These are phyloP conservation scores for Blastobotrys peoriensis DNA, from an alignment of 805 yeast genomes.

Conservation along the genomic window DNA sequence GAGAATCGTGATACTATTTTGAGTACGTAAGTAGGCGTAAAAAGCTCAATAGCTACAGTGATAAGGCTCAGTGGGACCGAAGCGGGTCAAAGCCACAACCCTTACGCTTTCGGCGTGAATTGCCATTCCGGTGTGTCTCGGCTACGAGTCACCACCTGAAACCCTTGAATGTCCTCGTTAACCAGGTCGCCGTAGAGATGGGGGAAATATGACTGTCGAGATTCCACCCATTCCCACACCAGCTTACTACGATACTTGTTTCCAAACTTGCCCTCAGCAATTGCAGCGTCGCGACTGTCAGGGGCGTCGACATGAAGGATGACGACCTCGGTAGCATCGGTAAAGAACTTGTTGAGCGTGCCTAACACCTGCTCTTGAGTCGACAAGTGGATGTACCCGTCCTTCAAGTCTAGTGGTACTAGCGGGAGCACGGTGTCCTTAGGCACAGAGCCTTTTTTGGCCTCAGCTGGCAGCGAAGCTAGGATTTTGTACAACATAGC, in stretches of 20 bases:
- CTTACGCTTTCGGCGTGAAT: too few relatives aligned
- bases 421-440: slow-evolving; percentile 20
- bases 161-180: slow-evolving; percentile 19
- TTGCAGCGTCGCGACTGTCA: slow-evolving; percentile 12
- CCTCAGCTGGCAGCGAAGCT: slow-evolving; percentile 19
- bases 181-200: slow-evolving; percentile 24
- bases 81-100: too few relatives aligned
- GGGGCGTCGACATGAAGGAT: slow-evolving; percentile 20
- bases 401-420: slow-evolving; percentile 22
- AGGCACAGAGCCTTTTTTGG: slow-evolving; percentile 17
- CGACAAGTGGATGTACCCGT: slow-evolving; percentile 26
- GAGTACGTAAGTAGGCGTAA: too few relatives aligned
- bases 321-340: slow-evolving; percentile 13
- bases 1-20: too few relatives aligned
- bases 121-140: too few relatives aligned
- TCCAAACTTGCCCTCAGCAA: slow-evolving; percentile 21
- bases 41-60: too few relatives aligned
- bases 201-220: slow-evolving; percentile 20
- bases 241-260: slow-evolving; percentile 18
- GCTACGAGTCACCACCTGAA: slow-evolving; percentile 11
- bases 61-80: too few relatives aligned
- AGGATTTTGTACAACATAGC: slow-evolving; percentile 26
- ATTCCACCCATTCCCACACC: slow-evolving; percentile 24
- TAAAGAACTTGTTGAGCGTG: slow-evolving; percentile 20
- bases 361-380: slow-evolving; percentile 21